Conservation (phyloP, 1,139 yeast species). For the Suhomyces choctaworum region DNA sequence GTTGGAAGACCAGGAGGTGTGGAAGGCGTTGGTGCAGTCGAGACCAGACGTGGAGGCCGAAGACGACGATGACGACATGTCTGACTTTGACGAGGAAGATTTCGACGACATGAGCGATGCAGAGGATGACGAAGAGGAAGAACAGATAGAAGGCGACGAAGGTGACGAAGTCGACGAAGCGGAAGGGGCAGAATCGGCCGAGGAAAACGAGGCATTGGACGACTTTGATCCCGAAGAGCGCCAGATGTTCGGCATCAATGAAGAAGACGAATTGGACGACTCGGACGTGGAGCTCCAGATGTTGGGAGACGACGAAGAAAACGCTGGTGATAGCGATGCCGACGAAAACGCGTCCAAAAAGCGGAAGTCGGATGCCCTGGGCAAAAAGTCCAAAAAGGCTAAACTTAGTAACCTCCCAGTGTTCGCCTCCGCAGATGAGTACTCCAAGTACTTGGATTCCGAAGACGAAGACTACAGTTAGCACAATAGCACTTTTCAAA, state of each 20-base stretch:
- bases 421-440: constrained; percentile 89
- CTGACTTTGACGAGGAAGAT: constrained; percentile 54
- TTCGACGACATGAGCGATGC: constrained; percentile 35
- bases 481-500: no score
- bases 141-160: constrained; percentile 29
- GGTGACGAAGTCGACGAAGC: constrained; percentile 18
- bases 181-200: constrained; percentile 26
- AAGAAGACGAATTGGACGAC: constrained; percentile 41
- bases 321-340: constrained; percentile 17
- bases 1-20: constrained; percentile 75
- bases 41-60: constrained; percentile 74
- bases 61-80: constrained; percentile 41
- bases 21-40: constrained; percentile 86
- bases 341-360: constrained; percentile 16
- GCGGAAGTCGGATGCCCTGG: constrained; percentile 21
- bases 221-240: constrained; percentile 25
- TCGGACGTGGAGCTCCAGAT: constrained; percentile 32
- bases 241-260: constrained; percentile 32
- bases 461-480: constrained; percentile 55
- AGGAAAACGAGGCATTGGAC: constrained; percentile 19
- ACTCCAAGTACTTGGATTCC: constrained; percentile 70
- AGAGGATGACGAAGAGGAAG: constrained; percentile 30
- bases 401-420: constrained; percentile 73
- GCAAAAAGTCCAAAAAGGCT: constrained; percentile 50
- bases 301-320: constrained; percentile 20